phyloP scores from a whole-genome alignment of 2,329 filamentous ascomycete genomes.

The Periconia macrospinosa region DNA sequence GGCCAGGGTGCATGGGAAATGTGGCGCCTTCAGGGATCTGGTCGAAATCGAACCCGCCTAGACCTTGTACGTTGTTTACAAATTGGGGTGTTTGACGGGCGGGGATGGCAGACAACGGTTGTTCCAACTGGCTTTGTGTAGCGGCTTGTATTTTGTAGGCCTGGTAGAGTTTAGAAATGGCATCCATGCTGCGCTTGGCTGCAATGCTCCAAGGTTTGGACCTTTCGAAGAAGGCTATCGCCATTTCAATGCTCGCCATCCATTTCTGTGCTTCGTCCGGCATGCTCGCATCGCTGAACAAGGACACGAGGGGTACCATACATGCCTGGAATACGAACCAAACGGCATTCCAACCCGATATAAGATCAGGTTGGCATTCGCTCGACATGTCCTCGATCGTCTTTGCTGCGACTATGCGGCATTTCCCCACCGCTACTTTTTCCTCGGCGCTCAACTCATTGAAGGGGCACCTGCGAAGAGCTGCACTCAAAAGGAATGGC shows the following conservation, averaged over 20 bases:
- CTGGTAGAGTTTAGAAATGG: constrained; percentile 46
- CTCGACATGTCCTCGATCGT: constrained; percentile 72
- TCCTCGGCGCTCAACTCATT: constrained; percentile 63
- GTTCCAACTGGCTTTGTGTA: constrained; percentile 13
- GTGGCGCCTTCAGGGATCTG: constrained; percentile 24
- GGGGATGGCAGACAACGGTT: constrained; percentile 13
- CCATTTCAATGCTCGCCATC: constrained; percentile 45
- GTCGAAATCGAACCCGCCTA: constrained; percentile 28
- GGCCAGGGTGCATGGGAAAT: constrained; percentile 24
- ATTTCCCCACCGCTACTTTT: constrained; percentile 67
- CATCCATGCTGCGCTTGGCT: constrained; percentile 47
- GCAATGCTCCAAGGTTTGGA: constrained; percentile 49
- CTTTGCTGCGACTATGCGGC: constrained; percentile 68
- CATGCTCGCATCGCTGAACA: constrained; percentile 66
- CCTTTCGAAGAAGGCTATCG: constrained; percentile 47
- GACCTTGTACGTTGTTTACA: constrained; percentile 12
- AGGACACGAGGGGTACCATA: constrained; percentile 75
- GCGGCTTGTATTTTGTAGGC: constrained; percentile 40
- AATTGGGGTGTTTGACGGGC: constrained; percentile 16
- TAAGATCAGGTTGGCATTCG: constrained; percentile 72
- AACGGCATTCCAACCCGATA: constrained; percentile 78
- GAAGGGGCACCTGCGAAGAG: constrained; percentile 56
- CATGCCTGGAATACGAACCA: constrained; percentile 81
- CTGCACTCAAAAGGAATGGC: constrained; percentile 68
- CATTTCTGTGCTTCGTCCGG: constrained; percentile 46